Evolutionary conservation across 805 yeast genomes (phyloP), one percentile per base, ranked within the genome.

Genomic region (Candida schatavii): DNA sequence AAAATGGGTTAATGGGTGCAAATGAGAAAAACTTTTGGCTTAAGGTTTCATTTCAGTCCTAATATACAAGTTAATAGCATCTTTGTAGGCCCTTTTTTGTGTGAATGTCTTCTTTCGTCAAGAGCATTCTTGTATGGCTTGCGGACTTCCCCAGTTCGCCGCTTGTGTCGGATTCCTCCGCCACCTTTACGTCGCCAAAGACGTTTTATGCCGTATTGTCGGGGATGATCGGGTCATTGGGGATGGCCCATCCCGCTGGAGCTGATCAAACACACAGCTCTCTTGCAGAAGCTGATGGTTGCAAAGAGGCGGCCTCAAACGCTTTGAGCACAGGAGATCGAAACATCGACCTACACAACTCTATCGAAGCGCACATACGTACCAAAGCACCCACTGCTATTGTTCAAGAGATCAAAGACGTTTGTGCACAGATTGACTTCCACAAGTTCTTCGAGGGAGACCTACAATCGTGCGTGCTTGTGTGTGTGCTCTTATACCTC

Each of bases 81-180:
- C n/a, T n/a, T n/a, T n/a, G n/a, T n/a, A n/a, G n/a, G n/a, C n/a
- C n/a, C n/a, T n/a, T n/a, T n/a, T n/a, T n/a, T n/a, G n/a, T n/a
- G n/a, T n/a, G n/a, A 11, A 31, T 31, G 35, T 13, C 35, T 22
- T 7, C 35, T 5, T 31, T 56, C 17, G 45, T 52, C 1, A 45
- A 39, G 11, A 49, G 60, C 1, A 38, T 51, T 1, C 43, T 59
- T 7, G 47, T 46, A 14, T 60, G 66, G 66, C 37, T 60, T 11
- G 45, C 53, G 2, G 51, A 49, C 33, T 48, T 60, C 18, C 60
- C 62, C 5, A 37, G 34, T 5, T 50, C 52, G 20, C 53, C 56
- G 10, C n/a, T n/a, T n/a, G n/a, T n/a, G n/a, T n/a, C n/a, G n/a
- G n/a, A n/a, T n/a, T n/a, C n/a, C n/a, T n/a, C n/a, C n/a, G n/a